Base-by-base conservation (phyloP, 352 stramenopile genomes). In the Saprolegnia diclina region DNA sequence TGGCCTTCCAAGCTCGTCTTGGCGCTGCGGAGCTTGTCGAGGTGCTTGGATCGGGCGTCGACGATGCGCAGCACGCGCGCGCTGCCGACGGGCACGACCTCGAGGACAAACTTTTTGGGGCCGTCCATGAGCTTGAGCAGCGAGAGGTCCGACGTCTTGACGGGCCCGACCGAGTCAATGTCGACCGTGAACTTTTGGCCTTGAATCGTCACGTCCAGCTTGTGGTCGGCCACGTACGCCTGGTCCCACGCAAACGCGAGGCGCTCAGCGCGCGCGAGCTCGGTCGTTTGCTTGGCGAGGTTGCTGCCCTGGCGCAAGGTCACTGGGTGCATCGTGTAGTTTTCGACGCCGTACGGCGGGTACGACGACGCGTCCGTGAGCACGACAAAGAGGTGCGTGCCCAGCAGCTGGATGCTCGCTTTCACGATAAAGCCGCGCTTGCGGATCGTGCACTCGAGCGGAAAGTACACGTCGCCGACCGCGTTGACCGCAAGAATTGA, bases 371-470 rank as follows among this genome's bases (percentile, higher is more conserved):
- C 82, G 69, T 95, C 87, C 24, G 76, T 92, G 55, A 95, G 68
- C 57, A 93, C 86, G 14, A 95, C 85, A 68, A 93, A 95, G 19
- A 95, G 79, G 63, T 95, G 92, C 81, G 91, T 91, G 42, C 91
- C 87, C n/a, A 95, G 81, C 26, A 95, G 81, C 64, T 95, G 87
- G 21, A 95, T 83, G 57, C 85, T 93, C 42, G 82, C 87, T 61
- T 92, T 77, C 53, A 86, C 92, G 56, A 95, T 93, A 45, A 92
- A 77, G 48, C 82, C 76, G 38, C 83, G 84, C 70, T 95, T 76
- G 40, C 84, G 81, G 14, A 77, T 77, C 21, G 83, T 82, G 18
- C 82, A 92, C 65, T 92, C 91, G 40, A 93, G 79, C 45, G 92
- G 87, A 19, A 95, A 68, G 68, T 90, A 92, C 24, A 90, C 50